Conservation (phyloP, 23 red algal genomes). For the Pyropia haitanensis region DNA sequence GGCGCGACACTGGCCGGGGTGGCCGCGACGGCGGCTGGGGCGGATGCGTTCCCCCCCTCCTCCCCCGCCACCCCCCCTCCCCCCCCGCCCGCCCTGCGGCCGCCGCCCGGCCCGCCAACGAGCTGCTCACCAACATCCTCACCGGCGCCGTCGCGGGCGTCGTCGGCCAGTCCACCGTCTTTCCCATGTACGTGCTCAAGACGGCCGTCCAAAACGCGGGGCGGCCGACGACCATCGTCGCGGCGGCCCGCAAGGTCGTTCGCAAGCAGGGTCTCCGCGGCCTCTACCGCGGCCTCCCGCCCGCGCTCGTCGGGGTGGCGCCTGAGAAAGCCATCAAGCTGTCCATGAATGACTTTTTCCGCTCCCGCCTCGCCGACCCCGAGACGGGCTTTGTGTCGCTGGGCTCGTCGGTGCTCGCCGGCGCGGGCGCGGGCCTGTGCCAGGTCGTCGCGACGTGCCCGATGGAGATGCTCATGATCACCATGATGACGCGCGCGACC, state of each 20-base stretch:
- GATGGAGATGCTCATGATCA: constrained; percentile 98
- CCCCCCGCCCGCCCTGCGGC: no score
- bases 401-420: constrained; percentile 47
- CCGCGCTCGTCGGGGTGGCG: constrained; percentile 59
- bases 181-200: constrained; percentile 65
- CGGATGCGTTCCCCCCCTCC: neutral
- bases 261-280: constrained; percentile 24
- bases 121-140: constrained; percentile 56
- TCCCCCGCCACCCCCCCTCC: no score
- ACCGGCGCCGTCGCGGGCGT: constrained; percentile 76
- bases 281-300: constrained; percentile 55
- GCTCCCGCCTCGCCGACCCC: constrained; percentile 25
- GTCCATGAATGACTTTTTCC: constrained; percentile 83
- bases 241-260: constrained; percentile 24
- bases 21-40: neutral
- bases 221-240: constrained; percentile 23
- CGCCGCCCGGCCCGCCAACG: constrained; percentile 1
- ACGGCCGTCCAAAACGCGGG: constrained; percentile 49
- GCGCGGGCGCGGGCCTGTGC: constrained; percentile 75
- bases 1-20: neutral
- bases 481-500: constrained; percentile 53
- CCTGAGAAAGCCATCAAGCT: constrained; percentile 98
- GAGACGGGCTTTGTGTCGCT: constrained; percentile 40
- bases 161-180: constrained; percentile 58
- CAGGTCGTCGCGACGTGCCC: constrained; percentile 92